Evolutionary conservation across 495 filamentous ascomycete genomes (phyloP), one percentile per base, ranked within the genome.

Genomic region (Penicillium salamii): DNA sequence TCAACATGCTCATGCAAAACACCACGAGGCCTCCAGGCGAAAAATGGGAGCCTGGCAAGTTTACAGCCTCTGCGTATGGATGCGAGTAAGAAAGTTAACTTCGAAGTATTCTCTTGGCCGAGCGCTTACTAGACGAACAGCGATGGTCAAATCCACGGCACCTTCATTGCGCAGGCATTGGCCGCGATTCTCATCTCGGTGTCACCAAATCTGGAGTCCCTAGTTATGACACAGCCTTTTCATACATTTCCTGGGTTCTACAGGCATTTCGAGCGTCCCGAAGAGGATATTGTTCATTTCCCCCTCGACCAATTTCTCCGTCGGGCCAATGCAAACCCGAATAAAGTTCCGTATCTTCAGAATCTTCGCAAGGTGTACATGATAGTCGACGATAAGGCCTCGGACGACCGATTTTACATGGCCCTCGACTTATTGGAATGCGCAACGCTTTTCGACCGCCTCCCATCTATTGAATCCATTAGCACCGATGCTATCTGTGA

Each of bases 201-300:
- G 37, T 15, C 37, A 40, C 37, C 37, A 40, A 40, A 40, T 40
- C 17, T 40, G 19, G 37, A 40, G 37, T 19, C 17, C 4, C 18
- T 40, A 23, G 37, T 19, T 21, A 40, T 40, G 37, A 40, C 37
- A 40, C 37, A 40, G 37, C 37, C 37, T 40, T 40, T 40, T 19
- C 18, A 21, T 23, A 40, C 37, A n/a, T n/a, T n/a, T n/a, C n/a
- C n/a, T n/a, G n/a, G n/a, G n/a, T n/a, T n/a, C n/a, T n/a, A n/a
- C n/a, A n/a, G n/a, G n/a, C 23, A 40, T 19, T 5, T 21, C 18
- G 37, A 40, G 3, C 18, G 4, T 28, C 5, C 4, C 5, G 24
- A 28, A 28, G 24, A 9, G 24, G 24, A 28, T 12, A 23, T 14
- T 23, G 8, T 13, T 12, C 18, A 19, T 13, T 3, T 23, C 13